Evolutionary conservation across 2,329 filamentous ascomycete species (phyloP), one percentile per base, ranked within the genome.

Genomic region (Fusarium tuaranense): DNA sequence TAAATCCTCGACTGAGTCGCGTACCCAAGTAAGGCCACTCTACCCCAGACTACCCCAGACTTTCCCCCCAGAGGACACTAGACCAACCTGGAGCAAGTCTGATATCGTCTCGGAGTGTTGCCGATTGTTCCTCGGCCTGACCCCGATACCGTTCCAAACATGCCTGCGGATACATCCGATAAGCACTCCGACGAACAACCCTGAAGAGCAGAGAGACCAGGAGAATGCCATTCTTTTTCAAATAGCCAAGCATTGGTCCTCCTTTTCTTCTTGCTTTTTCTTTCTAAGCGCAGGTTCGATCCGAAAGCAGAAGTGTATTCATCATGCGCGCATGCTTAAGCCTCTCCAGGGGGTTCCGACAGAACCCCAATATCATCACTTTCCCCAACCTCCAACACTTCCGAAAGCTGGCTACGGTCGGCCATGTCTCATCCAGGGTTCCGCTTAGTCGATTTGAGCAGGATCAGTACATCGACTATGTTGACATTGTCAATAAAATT

Each of bases 381-480:
- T 48, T 6, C 16, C 44, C 44, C n/a, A 25, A 13, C n/a, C 44
- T 48, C 10, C 44, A 48, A 13, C 20, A 27, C 44, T 48, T 48
- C 25, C 44, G 44, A 48, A 16, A 6, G 14, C 44, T 48, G 2
- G 44, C 44, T 22, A 48, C 44, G 18, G 44, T 25, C 20, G 44
- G 20, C 20, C 4, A 22, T 22, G 20, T 16, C 13, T 55, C 61
- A 12, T 38, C 32, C 14, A 53, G 22, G 14, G 62, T 25, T 13
- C 38, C 22, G 7, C 27, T 64, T 4, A 64, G 62, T 30, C 46
- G 62, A 14, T 64, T 64, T 44, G 62, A 64, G 32, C 48, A 46
- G 18, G 25, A 64, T 32, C 48, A 64, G 13, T 30, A 20, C 36
- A 64, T 64, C 20, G 48, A 64, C 25, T 64, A 64, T 32, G 62